These are phyloP conservation scores for Diplodia corticola DNA, from an alignment of 2,329 filamentous ascomycete species.

Conservation along the genomic window DNA sequence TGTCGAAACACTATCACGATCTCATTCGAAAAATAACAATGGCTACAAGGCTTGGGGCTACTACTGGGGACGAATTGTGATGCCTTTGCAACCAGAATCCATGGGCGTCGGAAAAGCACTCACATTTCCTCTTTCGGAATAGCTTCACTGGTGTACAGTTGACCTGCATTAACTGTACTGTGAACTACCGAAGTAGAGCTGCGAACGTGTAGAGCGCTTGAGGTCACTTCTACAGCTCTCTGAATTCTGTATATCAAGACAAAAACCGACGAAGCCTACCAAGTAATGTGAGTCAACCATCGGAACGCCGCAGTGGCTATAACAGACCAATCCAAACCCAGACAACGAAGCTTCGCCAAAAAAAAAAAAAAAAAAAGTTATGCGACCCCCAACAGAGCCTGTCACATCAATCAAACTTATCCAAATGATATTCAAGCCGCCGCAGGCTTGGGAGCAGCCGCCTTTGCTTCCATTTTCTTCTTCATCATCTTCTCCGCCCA, in stretches of 20 bases:
- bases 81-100: background rate
- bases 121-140: conserved; percentile 1
- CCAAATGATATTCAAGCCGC: conserved; percentile 1
- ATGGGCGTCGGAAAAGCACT: background rate
- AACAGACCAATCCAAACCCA: background rate
- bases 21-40: background rate
- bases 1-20: background rate
- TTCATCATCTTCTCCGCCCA: conserved; percentile 53
- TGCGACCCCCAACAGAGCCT: background rate
- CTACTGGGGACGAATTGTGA: background rate
- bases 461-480: conserved; percentile 33
- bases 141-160: background rate
- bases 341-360: background rate
- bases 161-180: background rate
- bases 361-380: background rate
- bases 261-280: background rate
- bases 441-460: conserved; percentile 6
- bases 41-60: background rate
- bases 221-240: background rate
- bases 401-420: background rate
- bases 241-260: background rate
- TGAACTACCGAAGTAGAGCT: background rate
- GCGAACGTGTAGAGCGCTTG: background rate
- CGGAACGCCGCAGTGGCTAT: background rate
- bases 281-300: background rate